A percentile compares a stretch with the other conserved stretches of the same genome.
Conservation (phyloP, 257 asterid genomes). For the Ilex aquifolium region DNA sequence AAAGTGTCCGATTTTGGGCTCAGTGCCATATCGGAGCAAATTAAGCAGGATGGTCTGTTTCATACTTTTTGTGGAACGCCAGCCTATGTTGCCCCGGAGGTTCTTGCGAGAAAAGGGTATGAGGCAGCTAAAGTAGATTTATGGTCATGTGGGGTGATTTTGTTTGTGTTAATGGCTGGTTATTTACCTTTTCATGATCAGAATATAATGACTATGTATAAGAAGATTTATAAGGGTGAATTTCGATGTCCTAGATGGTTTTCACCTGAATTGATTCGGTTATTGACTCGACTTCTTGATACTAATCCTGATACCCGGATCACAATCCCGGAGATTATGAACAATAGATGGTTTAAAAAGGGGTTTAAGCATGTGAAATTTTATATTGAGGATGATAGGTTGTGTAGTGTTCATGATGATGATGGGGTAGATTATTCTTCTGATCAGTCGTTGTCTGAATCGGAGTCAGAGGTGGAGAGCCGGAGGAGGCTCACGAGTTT, state of each 20-base stretch:
- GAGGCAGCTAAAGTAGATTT: slow-evolving; percentile 89
- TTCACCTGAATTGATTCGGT: slow-evolving; percentile 53
- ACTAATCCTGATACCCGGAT: slow-evolving; percentile 59
- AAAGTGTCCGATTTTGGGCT: slow-evolving; percentile 92
- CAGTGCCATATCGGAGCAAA: slow-evolving; percentile 86
- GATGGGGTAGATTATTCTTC: slow-evolving; percentile 32
- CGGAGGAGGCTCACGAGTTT: slow-evolving; percentile 37
- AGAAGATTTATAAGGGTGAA: slow-evolving; percentile 84
- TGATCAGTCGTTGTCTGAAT: slow-evolving; percentile 59
- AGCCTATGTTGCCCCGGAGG: slow-evolving; percentile 96
- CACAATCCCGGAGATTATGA: slow-evolving; percentile 60
- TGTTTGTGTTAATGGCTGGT: slow-evolving; percentile 90
- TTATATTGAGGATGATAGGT: slow-evolving; percentile 74
- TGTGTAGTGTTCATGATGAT: slow-evolving; percentile 53
- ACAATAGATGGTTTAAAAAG: slow-evolving; percentile 55
- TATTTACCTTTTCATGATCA: slow-evolving; percentile 86
- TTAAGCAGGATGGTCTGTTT: slow-evolving; percentile 80
- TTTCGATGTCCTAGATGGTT: slow-evolving; percentile 95
- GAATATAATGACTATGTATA: slow-evolving; percentile 87
- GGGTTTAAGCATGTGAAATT: slow-evolving; percentile 63
- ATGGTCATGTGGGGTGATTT: slow-evolving; percentile 93
- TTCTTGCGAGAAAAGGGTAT: slow-evolving; percentile 76
- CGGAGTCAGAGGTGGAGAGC: slow-evolving; percentile 55
- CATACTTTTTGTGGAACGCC: slow-evolving; percentile 95
- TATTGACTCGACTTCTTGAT: slow-evolving; percentile 47